phyloP scores from a whole-genome alignment of 768 basidiomycete species.

The Naganishia randhawae region DNA sequence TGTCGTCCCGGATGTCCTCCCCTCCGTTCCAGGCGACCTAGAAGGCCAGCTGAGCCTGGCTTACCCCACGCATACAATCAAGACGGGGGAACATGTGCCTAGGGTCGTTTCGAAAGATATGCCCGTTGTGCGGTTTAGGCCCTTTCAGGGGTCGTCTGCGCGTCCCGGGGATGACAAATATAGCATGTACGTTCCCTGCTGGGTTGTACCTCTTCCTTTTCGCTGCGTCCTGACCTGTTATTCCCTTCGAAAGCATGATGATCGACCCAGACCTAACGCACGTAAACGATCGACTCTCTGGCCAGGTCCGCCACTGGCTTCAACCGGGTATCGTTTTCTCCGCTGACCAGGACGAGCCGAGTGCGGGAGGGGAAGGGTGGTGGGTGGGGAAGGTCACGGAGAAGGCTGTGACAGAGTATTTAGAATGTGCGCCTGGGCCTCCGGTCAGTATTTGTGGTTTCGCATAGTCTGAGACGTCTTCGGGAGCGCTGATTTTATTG shows the following conservation, averaged over 20 bases:
- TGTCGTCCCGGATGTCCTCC: not conserved
- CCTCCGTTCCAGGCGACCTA: not conserved
- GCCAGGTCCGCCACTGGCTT: slow-evolving; percentile 24
- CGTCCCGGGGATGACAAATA: not conserved
- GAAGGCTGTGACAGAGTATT: slow-evolving; percentile 23
- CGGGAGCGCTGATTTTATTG: not conserved
- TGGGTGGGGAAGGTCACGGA: not conserved
- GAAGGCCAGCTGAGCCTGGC: not conserved
- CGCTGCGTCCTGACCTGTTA: not conserved
- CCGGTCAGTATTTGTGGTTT: slow-evolving; percentile 7
- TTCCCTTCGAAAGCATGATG: slow-evolving; percentile 5
- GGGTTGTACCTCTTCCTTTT: not conserved
- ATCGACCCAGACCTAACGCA: slow-evolving; percentile 24
- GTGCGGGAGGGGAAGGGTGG: not conserved
- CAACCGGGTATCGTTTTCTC: slow-evolving; percentile 3
- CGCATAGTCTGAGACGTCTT: not conserved
- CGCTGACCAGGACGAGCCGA: too few relatives aligned
- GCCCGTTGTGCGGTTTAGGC: not conserved
- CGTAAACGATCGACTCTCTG: slow-evolving; percentile 22
- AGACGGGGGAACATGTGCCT: slow-evolving; percentile 1
- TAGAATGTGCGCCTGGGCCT: slow-evolving; percentile 25
- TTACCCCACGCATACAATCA: not conserved
- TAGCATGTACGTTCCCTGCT: not conserved
- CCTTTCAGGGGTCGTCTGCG: not conserved
- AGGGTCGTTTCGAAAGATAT: slow-evolving; percentile 8